Evolutionary conservation across 352 stramenopile species (phyloP), one percentile per base, ranked within the genome.

Genomic region (Pseudoperonospora humuli): DNA sequence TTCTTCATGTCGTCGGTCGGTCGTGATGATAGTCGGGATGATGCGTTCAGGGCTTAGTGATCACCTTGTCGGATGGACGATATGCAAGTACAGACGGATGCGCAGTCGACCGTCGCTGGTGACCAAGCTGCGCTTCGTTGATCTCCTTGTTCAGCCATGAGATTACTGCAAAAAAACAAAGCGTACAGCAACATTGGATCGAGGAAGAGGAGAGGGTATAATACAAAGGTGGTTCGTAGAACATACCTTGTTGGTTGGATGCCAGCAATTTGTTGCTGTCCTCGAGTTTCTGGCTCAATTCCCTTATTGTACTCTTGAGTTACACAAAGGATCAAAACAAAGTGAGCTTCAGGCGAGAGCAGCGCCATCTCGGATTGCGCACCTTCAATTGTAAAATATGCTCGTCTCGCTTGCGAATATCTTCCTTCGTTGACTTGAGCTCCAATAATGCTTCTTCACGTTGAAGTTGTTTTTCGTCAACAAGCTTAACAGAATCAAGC

Each of bases 61-160:
- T 37, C 20, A 74, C 62, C 61, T 81, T 78, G 44, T 64, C 59
- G 21, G 67, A 59, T 9, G 79, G 76, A 11, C 57, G 70, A 46
- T 80, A 92, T 3, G 75, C 65, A 20, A 86, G 70, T 27, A 88
- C 75, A 13, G 77, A 83, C 17, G 76, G 70, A 40, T 92, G 76
- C 17, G 75, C 61, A 10, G 64, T 71, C 8, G 70, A 67, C 33
- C 73, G 62, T 34, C 75, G 57, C 18, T 86, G 80, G 39, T 85
- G 70, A 0, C 73, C 61, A 44, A 92, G 71, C 47, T 95, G 81
- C 15, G 75, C 73, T 56, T 95, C 80, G 47, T 93, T 95, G 47
- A 95, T 95, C 47, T 95, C 80, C 49, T 95, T 95, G 69, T 95
- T 94, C 21, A 95, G 50, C 76, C 82, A 95, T 21, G 78, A 70